Evolutionary conservation across 2,329 filamentous ascomycete species (phyloP), one percentile per base, ranked within the genome.

Genomic region (Penicillium sp.): DNA sequence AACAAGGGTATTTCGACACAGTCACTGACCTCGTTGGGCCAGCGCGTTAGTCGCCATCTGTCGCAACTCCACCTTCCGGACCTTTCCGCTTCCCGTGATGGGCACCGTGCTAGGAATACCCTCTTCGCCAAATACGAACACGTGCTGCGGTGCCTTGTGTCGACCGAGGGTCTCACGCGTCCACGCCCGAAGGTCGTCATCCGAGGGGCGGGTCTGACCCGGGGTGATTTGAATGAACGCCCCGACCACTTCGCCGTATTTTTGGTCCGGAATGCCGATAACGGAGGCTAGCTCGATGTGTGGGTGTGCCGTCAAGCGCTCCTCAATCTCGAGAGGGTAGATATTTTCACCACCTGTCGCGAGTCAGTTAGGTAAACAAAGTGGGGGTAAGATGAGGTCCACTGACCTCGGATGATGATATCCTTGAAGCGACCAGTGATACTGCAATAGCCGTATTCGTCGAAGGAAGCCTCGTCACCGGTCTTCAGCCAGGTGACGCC

Each of bases 351-450:
- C 87, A 49, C 86, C 84, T 81, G 15, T 45, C 44, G 21, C 26
- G 13, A 38, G 16, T 38, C 39, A 24, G 15, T 42, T 4, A n/a
- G 4, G 21, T 6, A 26, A 24, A 10, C 10, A 6, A 6, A 42
- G 12, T 4, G 12, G 3, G 39, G 3, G 39, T 4, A 38, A 38
- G 13, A 12, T 15, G 23, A 24, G 21, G 6, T 16, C 15, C 8
- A 59, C 67, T 34, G 60, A 70, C 85, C 87, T 62, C 87, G 77
- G 54, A 90, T 90, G 52, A 90, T 89, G 33, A 90, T 89, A 53
- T 91, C 88, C 73, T 90, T 90, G 73, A 89, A 89, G 18, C 87
- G 77, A 0, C 88, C 87, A 0, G 87, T 90, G 60, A 91, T 90
- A 6, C 77, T 79, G 60, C 86, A 89, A 65, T 88, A 89, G 0